A percentile compares a stretch with the other conserved stretches of the same genome.
These are phyloP conservation scores for Cercophora scortea DNA, from an alignment of 495 filamentous ascomycete genomes.

Conservation along the genomic window DNA sequence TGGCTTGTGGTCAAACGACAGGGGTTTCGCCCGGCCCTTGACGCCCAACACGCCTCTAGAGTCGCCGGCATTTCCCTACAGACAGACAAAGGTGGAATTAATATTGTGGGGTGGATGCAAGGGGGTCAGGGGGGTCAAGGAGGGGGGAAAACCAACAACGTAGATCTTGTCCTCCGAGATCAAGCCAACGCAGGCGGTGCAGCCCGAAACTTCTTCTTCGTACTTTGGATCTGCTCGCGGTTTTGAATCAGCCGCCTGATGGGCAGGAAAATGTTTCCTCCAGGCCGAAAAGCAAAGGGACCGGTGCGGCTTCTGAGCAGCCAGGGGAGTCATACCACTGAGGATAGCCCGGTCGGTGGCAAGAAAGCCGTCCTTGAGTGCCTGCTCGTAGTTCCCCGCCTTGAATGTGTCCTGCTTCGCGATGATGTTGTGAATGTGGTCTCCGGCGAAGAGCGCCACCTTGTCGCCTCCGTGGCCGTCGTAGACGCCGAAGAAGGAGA, in stretches of 20 bases:
- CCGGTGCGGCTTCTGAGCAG: background rate
- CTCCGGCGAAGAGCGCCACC: slow-evolving; percentile 86
- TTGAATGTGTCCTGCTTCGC: slow-evolving; percentile 91
- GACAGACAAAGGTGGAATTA: slow-evolving; percentile 15
- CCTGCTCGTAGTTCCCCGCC: slow-evolving; percentile 85
- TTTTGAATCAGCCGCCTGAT: slow-evolving; percentile 13
- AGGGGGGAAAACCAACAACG: slow-evolving; percentile 51
- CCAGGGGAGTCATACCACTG: slow-evolving; percentile 56
- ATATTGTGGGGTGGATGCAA: slow-evolving; percentile 4
- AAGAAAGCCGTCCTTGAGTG: slow-evolving; percentile 93
- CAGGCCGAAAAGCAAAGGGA: background rate
- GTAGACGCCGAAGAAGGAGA: slow-evolving; percentile 97
- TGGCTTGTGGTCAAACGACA: slow-evolving; percentile 97
- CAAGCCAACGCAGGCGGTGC: slow-evolving; percentile 85
- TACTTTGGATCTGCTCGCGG: slow-evolving; percentile 75
- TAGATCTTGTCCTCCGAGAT: slow-evolving; percentile 89
- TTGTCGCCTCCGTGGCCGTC: slow-evolving; percentile 97
- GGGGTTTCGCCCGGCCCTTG: slow-evolving; percentile 91
- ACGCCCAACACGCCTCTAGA: slow-evolving; percentile 89
- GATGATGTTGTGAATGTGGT: slow-evolving; percentile 88
- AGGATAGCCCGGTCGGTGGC: slow-evolving; percentile 94
- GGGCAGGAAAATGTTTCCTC: background rate
- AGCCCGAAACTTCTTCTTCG: slow-evolving; percentile 95
- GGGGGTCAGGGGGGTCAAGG: background rate
- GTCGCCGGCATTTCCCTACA: slow-evolving; percentile 90